A percentile compares a stretch with the other conserved stretches of the same genome.
Conservation (phyloP, 2,329 filamentous ascomycete species). For the Penicillium sp. region DNA sequence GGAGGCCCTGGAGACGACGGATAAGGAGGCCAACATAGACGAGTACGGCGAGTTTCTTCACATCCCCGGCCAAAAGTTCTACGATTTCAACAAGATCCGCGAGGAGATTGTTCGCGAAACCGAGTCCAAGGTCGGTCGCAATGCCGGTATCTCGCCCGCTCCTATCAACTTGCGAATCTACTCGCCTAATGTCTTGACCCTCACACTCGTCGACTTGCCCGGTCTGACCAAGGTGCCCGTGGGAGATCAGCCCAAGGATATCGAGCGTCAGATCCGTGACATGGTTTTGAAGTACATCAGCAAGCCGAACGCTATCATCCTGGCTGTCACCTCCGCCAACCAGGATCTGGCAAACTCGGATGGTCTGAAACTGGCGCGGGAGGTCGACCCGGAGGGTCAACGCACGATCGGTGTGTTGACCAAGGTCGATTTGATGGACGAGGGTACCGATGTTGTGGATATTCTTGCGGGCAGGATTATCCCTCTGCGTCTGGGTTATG, state of each 20-base stretch:
- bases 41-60: constrained; percentile 99
- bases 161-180: constrained; percentile 98
- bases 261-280: constrained; percentile 89
- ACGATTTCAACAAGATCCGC: constrained; percentile 95
- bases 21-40: constrained; percentile 81
- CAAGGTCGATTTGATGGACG: constrained; percentile 98
- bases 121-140: constrained; percentile 88
- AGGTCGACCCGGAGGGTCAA: constrained; percentile 95
- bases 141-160: constrained; percentile 89
- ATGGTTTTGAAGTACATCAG: constrained; percentile 99
- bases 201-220: constrained; percentile 92
- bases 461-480: constrained; percentile 97
- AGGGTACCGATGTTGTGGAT: constrained; percentile 95
- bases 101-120: constrained; percentile 97
- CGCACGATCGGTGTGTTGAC: constrained; percentile 96
- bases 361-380: constrained; percentile 86
- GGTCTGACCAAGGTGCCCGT: constrained; percentile 95
- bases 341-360: constrained; percentile 98
- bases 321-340: constrained; percentile 93
- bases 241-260: constrained; percentile 90
- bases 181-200: constrained; percentile 92
- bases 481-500: constrained; percentile 84
- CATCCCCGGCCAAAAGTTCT: constrained; percentile 93
- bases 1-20: constrained; percentile 58
- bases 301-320: constrained; percentile 95